phyloP scores from a whole-genome alignment of 2,329 filamentous ascomycete genomes.

The Lachnellula arida region DNA sequence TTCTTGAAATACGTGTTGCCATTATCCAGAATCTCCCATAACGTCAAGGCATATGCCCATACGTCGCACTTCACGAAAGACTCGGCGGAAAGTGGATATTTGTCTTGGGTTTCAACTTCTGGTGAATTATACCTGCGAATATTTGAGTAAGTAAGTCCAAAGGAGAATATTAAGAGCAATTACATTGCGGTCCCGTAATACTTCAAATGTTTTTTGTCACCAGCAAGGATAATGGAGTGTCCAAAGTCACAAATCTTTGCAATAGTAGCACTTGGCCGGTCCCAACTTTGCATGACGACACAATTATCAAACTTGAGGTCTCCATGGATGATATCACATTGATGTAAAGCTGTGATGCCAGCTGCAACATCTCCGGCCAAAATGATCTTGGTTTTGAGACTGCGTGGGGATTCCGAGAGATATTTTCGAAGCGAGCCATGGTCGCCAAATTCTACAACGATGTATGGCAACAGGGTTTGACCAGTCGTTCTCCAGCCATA shows the following conservation, averaged over 20 bases:
- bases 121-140: slow-evolving; percentile 2
- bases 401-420: not conserved
- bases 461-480: not conserved
- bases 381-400: not conserved
- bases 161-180: not conserved
- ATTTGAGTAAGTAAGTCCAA: not conserved
- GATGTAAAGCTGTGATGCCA: not conserved
- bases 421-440: not conserved
- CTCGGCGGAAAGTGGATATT: not conserved
- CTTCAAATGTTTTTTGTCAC: not conserved
- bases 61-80: slow-evolving; percentile 1
- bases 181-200: slow-evolving; percentile 1
- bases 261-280: not conserved
- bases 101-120: not conserved
- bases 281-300: not conserved
- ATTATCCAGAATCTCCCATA: slow-evolving; percentile 1
- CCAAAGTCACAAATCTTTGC: slow-evolving; percentile 6
- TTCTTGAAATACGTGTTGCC: not conserved
- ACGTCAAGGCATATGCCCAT: not conserved
- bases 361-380: not conserved
- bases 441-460: not conserved
- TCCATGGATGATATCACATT: not conserved
- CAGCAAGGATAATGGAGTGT: not conserved
- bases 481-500: not conserved
- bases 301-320: slow-evolving; percentile 1